Base-by-base conservation (phyloP, 495 filamentous ascomycete genomes). In the Emericellopsis terricola region DNA sequence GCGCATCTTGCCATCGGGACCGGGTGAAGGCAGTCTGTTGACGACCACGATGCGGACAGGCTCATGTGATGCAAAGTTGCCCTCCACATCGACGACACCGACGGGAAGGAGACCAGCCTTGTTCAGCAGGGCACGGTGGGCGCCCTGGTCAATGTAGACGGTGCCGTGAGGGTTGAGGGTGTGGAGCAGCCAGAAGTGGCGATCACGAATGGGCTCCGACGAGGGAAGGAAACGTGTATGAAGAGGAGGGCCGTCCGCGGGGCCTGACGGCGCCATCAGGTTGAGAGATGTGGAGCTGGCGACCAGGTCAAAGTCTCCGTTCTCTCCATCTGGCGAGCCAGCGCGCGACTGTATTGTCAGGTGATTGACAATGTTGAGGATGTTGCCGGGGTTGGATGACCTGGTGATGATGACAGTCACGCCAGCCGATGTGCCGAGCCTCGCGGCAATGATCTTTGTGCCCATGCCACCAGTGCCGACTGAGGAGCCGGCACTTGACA, bases 381-480 rank as follows among this genome's bases (percentile, higher is more conserved):
- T 82, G 47, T 94, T 94, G n/a, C 83, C 81, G 0, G 89, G 91
- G 33, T 73, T 85, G 5, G 84, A 92, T 39, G 81, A 86, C 33
- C 76, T 75, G 2, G 89, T 92, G 43, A 97, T 96, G 41, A 97
- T 67, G 1, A 87, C 94, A 2, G 84, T 97, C 21, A 96, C 91
- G 24, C 89, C 89, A 23, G 84, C 89, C 34, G 84, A 89, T 23
- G 83, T 94, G 31, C 86, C 89, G 16, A 96, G 75, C 31, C 82
- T 75, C 23, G 89, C 89, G 20, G 89, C 89, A 13, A 92, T 81
- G 42, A 97, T 92, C 55, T 97, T 97, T 31, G 89, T 97, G 33
- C 78, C 74, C 89, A 97, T 97, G 26, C 89, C 89, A 9, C 89
- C 89, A n/a, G 91, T 97, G 20, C 89, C 89, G 9, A 97, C 57